Evolutionary conservation across 139 green algal species (phyloP).

Genomic region (Spirogloea muscicola): DNA sequence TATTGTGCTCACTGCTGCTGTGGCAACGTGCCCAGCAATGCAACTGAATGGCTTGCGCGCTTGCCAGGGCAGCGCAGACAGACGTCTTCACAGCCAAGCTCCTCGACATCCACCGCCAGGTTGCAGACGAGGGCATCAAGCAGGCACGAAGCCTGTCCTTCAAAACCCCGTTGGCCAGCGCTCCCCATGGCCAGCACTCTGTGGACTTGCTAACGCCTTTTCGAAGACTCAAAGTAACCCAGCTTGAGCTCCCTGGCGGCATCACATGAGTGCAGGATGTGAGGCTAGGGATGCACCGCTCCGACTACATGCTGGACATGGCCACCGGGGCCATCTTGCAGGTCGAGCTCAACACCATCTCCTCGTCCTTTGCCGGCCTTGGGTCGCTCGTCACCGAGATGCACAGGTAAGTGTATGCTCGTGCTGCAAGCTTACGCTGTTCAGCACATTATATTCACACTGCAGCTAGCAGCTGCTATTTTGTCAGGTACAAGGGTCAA

Average conservation of each 20-base stretch:
- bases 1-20: too few species aligned
- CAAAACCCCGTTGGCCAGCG: slow-evolving; percentile 50
- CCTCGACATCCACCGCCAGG: slow-evolving; percentile 34
- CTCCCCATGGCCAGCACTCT: slow-evolving; percentile 42
- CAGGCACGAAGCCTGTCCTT: slow-evolving; percentile 23
- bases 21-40: too few species aligned
- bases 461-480: background rate
- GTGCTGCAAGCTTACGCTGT: too few species aligned
- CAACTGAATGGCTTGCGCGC: too few species aligned
- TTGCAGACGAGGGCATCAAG: slow-evolving; percentile 26
- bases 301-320: slow-evolving; percentile 97
- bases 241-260: background rate
- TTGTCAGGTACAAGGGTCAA: background rate
- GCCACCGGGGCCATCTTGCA: slow-evolving; percentile 78
- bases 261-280: slow-evolving; percentile 7
- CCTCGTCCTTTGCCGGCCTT: slow-evolving; percentile 86
- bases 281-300: slow-evolving; percentile 77
- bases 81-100: slow-evolving; percentile 77
- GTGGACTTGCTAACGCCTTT: slow-evolving; percentile 35
- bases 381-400: slow-evolving; percentile 62
- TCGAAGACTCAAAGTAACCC: background rate
- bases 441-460: background rate
- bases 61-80: slow-evolving; percentile 49
- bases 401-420: slow-evolving; percentile 53
- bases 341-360: slow-evolving; percentile 98